These are phyloP conservation scores for Fusarium fracticaudum DNA, from an alignment of 2,329 filamentous ascomycete genomes.

Conservation along the genomic window DNA sequence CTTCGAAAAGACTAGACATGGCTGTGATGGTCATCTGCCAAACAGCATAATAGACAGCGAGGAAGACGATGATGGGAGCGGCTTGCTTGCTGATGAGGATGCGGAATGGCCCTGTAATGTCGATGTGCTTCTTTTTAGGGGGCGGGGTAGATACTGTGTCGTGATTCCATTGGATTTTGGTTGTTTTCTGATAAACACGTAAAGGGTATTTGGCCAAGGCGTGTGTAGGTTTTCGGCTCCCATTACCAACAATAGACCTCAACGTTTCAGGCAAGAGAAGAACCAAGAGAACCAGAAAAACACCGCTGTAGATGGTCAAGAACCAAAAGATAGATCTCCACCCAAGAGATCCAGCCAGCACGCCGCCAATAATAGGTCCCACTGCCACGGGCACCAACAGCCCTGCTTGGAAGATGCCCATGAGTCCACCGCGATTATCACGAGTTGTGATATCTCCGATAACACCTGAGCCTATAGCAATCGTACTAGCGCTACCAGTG, in stretches of 20 bases:
- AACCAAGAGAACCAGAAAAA: slow-evolving; percentile 1
- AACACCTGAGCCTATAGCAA: slow-evolving; percentile 43
- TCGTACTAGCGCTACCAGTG: slow-evolving; percentile 56
- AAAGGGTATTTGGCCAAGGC: slow-evolving; percentile 45
- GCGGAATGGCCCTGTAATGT: slow-evolving; percentile 56
- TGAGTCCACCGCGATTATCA: slow-evolving; percentile 43
- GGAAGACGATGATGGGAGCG: slow-evolving; percentile 56
- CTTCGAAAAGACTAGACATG: slow-evolving; percentile 59
- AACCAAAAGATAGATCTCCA: slow-evolving; percentile 38
- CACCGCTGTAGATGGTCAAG: slow-evolving; percentile 21
- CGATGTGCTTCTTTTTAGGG: slow-evolving; percentile 47
- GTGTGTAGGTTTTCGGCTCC: slow-evolving; percentile 55
- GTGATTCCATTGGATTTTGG: slow-evolving; percentile 35
- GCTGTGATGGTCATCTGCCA: slow-evolving; percentile 66
- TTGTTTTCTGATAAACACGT: slow-evolving; percentile 45
- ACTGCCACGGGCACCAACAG: slow-evolving; percentile 54
- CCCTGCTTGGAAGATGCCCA: slow-evolving; percentile 41
- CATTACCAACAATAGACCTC: slow-evolving; percentile 22
- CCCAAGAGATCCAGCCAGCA: slow-evolving; percentile 45
- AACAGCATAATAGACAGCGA: slow-evolving; percentile 61
- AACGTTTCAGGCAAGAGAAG: slow-evolving; percentile 22
- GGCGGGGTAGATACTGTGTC: accelerated
- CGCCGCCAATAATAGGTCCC: slow-evolving; percentile 55
- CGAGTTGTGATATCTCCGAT: slow-evolving; percentile 47
- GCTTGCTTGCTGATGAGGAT: slow-evolving; percentile 58